Evolutionary conservation across 768 basidiomycete genomes (phyloP), one percentile per base, ranked within the genome.

Genomic region (Leccinum longicurvipes): DNA sequence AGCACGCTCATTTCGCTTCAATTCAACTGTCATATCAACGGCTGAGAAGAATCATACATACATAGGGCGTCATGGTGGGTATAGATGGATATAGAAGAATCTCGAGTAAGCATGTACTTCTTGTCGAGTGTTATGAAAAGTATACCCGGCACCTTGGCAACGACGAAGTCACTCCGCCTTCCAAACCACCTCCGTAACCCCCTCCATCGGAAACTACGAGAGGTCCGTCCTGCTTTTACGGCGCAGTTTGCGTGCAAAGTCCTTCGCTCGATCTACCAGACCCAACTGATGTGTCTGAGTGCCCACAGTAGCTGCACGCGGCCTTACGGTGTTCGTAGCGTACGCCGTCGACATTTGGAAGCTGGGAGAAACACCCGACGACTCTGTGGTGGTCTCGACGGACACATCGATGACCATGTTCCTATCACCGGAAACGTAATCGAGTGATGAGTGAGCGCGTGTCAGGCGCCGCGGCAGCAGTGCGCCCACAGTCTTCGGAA

Each of bases 391-490:
- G 0, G 79, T 79, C 56, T 81, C 75, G 32, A 82, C 75, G 48
- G 77, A 79, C 9, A 82, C 75, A 25, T 73, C 80, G 29, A 83
- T 76, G 45, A 78, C 69, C 58, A 79, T 58, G 53, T 62, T 70
- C 17, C 53, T 65, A 24, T 70, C 71, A 14, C 57, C 60, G 28
- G 69, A 46, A 14, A 72, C 50, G 44, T 76, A 67, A 24, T 77
- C 66, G 47, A 68, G 69, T 9, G 73, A 66, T 3, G 80, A 79
- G 47, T 70, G 71, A 1, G 77, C 68, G 28, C 79, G 76, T 53
- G 72, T 75, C 39, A 80, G 68, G 19, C 79, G 71, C 36, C 79
- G 72, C n/a, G 81, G 76, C 51, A 82, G 63, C 24, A 82, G 62
- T 14, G 70, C 64, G 44, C 73, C 72, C 19, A 80, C 60, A 15